Base-by-base conservation (phyloP, 768 basidiomycete species). In the Hericium coralloides region DNA sequence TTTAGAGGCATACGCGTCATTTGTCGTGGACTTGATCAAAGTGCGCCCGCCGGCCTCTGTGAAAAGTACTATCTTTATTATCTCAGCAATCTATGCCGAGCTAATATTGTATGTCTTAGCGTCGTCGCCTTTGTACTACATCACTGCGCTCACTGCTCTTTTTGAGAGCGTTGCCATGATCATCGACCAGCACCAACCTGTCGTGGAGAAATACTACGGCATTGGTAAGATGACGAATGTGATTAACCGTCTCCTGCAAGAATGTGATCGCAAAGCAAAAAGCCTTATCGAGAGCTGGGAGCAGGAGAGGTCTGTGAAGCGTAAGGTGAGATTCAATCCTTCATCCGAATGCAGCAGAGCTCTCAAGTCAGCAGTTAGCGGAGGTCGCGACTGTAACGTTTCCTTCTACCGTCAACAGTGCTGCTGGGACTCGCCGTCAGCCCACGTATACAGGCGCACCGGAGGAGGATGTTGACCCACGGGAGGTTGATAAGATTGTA, bases 161-260 rank as follows among this genome's bases (percentile, higher is more conserved):
- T 94, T 98, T 63, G 97, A 99, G 72, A 89, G 87, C 56, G 87
- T 99, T 52, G 97, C 95, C 0, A 83, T 92, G 76, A 93, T 99
- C 61, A 86, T 99, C 20, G 93, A 95, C 64, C 97, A 99, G 66
- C 97, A 99, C 67, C 95, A 97, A 63, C 91, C 93, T 2, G 84
- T 99, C 4, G 95, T 99, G 1, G 95, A 98, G 67, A 98, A 97
- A 72, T 98, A 99, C 71, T 99, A 99, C 65, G 97, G 97, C 0
- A 63, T 69, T 9, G 89, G 92, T 0, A 87, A 88, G 68, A 98
- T 98, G 95, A 73, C 77, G 43, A 79, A 72, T 38, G 92, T 95
- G 12, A 80, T 94, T 2, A 73, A 78, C 22, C 78, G 84, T 45
- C 74, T 99, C 8, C 70, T 97, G 50, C 81, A 85, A 56, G 95